Conservation (phyloP, 148 eudicot genomes). For the Vaccinium vitisidaea region DNA sequence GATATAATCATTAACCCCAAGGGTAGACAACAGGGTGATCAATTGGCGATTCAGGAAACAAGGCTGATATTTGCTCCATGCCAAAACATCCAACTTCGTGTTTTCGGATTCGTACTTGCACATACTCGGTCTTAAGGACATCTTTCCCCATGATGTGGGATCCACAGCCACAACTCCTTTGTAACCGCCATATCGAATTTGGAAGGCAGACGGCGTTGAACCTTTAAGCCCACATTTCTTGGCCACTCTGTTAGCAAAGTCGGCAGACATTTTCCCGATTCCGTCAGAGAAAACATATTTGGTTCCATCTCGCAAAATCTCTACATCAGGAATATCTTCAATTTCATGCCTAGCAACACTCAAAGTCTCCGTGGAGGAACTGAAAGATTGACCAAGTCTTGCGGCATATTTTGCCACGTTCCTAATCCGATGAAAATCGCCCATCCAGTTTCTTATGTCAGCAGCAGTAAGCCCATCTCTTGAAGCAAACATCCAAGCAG, state of each 20-base stretch:
- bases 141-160: conserved; percentile 54
- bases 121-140: conserved; percentile 84
- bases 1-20: conserved; percentile 60
- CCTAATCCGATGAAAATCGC: conserved; percentile 59
- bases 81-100: conserved; percentile 65
- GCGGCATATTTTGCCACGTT: conserved; percentile 97
- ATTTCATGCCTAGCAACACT: conserved; percentile 53
- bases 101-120: conserved; percentile 59
- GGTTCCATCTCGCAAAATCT: conserved; percentile 21
- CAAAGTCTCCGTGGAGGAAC: conserved; percentile 82
- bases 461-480: conserved; percentile 57
- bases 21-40: conserved; percentile 79
- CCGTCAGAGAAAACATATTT: conserved; percentile 81
- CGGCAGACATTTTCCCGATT: conserved; percentile 83
- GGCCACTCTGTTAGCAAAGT: conserved; percentile 73
- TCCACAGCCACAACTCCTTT: conserved; percentile 95
- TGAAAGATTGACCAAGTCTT: conserved; percentile 90
- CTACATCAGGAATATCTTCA: conserved; percentile 59
- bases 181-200: conserved; percentile 85
- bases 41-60: conserved; percentile 83
- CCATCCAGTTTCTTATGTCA: conserved; percentile 77
- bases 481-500: conserved; percentile 95
- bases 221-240: conserved; percentile 53
- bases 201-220: conserved; percentile 72
- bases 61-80: conserved; percentile 85